Conservation (phyloP, 2,329 filamentous ascomycete genomes). For the Aspergillus sp. region DNA sequence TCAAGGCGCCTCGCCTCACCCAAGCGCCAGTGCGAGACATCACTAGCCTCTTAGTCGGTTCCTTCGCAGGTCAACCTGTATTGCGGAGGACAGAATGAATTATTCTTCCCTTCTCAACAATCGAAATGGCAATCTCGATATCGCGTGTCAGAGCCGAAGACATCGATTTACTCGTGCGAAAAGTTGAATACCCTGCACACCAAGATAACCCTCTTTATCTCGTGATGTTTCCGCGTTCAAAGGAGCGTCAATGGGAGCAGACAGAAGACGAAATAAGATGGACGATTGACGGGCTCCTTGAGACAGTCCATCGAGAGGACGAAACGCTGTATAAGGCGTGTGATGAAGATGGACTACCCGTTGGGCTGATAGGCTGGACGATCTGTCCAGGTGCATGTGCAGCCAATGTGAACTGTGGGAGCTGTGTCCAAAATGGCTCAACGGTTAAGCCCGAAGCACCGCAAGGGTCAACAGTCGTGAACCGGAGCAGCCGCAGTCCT, state of each 20-base stretch:
- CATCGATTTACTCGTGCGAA: slow-evolving; percentile 2
- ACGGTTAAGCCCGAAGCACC: no score
- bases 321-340: slow-evolving; percentile 8
- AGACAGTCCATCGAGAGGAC: slow-evolving; percentile 5
- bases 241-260: neutral
- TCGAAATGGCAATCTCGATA: slow-evolving; percentile 1
- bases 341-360: slow-evolving; percentile 5
- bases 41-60: no score
- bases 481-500: slow-evolving; percentile 1
- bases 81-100: no score
- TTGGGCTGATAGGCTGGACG: slow-evolving; percentile 6
- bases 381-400: neutral
- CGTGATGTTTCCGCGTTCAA: slow-evolving; percentile 4
- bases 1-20: no score
- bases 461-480: no score
- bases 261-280: slow-evolving; percentile 3
- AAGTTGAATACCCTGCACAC: slow-evolving; percentile 4
- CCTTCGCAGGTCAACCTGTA: no score
- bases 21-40: no score
- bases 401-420: neutral
- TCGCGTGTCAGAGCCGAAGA: slow-evolving; percentile 1
- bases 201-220: neutral
- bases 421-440: neutral
- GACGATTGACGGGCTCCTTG: slow-evolving; percentile 2
- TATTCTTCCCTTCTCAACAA: no score